Evolutionary conservation across 2,329 filamentous ascomycete genomes (phyloP).

Genomic region (Diaporthe citrichinensis): DNA sequence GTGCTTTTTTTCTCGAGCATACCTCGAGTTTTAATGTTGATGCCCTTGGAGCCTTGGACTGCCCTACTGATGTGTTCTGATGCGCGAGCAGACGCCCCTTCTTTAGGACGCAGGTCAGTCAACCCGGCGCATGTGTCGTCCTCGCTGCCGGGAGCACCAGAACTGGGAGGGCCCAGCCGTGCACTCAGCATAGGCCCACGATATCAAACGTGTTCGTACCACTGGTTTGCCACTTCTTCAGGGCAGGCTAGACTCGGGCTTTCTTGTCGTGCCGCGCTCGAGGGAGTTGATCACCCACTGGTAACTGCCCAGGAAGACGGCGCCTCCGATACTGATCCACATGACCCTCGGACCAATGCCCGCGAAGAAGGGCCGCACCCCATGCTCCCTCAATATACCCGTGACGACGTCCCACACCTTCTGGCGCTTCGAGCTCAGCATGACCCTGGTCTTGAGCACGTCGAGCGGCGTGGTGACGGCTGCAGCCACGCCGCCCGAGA

Average conservation of each 20-base stretch:
- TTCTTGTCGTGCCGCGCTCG: constrained; percentile 53
- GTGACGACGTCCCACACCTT: constrained; percentile 72
- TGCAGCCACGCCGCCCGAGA: constrained; percentile 88
- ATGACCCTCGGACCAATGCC: constrained; percentile 86
- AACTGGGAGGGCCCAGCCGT: background rate
- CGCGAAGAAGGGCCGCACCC: constrained; percentile 78
- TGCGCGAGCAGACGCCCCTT: background rate
- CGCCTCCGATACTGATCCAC: constrained; percentile 96
- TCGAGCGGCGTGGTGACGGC: constrained; percentile 93
- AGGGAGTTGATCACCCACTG: constrained; percentile 88
- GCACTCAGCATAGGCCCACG: background rate
- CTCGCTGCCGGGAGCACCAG: background rate
- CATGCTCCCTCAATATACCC: constrained; percentile 75
- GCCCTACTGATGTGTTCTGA: background rate
- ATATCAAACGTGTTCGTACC: background rate
- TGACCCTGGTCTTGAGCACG: constrained; percentile 96
- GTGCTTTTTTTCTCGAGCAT: background rate
- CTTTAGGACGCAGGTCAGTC: background rate
- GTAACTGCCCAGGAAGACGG: constrained; percentile 94
- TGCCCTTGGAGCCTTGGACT: background rate
- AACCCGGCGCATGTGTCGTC: background rate
- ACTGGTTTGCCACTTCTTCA: background rate
- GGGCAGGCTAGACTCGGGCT: background rate
- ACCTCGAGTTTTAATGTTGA: constrained; percentile 15
- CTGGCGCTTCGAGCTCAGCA: constrained; percentile 83